Evolutionary conservation across 1,284 basidiomycete species (phyloP).

Genomic region (Coniferiporia sulphurascens): DNA sequence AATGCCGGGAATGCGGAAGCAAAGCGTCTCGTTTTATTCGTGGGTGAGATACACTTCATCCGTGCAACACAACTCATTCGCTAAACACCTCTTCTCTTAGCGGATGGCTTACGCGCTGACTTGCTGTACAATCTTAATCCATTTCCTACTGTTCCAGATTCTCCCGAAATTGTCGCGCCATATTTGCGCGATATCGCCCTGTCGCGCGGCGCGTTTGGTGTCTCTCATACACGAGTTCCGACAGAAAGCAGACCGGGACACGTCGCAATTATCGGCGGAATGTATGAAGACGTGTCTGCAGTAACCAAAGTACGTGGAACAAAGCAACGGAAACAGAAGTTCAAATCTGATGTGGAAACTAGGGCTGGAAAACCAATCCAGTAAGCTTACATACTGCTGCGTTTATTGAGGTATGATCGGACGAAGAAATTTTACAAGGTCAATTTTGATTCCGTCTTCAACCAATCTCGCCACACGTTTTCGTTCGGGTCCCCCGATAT

Average conservation of each 20-base stretch:
- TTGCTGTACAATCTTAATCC: constrained; percentile 66
- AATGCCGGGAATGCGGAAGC: constrained; percentile 45
- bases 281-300: constrained; percentile 92
- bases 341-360: neutral
- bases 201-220: constrained; percentile 70
- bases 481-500: constrained; percentile 90
- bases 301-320: constrained; percentile 66
- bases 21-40: constrained; percentile 75
- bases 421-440: constrained; percentile 39
- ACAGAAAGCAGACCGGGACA: constrained; percentile 89
- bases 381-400: constrained; percentile 35
- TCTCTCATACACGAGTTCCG: constrained; percentile 85
- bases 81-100: constrained; percentile 33
- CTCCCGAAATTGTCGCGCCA: constrained; percentile 70
- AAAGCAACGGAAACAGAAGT: constrained; percentile 18
- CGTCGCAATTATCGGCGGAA: constrained; percentile 87
- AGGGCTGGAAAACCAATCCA: constrained; percentile 91
- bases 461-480: constrained; percentile 75
- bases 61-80: neutral
- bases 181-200: constrained; percentile 66
- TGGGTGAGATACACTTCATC: constrained; percentile 45
- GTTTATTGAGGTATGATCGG: neutral
- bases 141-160: constrained; percentile 43
- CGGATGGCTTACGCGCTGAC: constrained; percentile 82
- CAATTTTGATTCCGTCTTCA: constrained; percentile 87